These are phyloP conservation scores for Erysimum pusillum DNA, from an alignment of 441 rosid genomes.

Conservation along the genomic window DNA sequence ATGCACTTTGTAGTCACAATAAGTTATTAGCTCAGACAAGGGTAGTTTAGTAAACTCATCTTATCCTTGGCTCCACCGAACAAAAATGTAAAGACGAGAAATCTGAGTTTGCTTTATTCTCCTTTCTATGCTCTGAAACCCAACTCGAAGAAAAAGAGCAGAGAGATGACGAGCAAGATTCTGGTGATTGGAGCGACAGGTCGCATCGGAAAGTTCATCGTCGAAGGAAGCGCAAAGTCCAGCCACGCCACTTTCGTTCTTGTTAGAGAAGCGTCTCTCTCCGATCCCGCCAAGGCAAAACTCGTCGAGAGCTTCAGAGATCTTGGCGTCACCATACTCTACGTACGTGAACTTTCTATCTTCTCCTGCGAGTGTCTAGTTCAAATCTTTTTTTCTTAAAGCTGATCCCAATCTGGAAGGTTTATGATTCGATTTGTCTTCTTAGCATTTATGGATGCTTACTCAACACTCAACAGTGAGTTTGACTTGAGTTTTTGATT, in stretches of 20 bases:
- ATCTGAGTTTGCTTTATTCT: neutral
- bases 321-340: slow-evolving; percentile 55
- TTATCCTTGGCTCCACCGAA: neutral
- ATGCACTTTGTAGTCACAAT: no score
- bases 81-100: neutral
- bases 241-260: slow-evolving; percentile 62
- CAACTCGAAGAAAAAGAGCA: slow-evolving; percentile 33
- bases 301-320: slow-evolving; percentile 55
- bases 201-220: slow-evolving; percentile 56
- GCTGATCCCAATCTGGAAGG: neutral
- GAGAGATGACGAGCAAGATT: slow-evolving; percentile 54
- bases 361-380: neutral
- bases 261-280: slow-evolving; percentile 56
- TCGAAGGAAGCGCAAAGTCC: slow-evolving; percentile 57
- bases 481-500: neutral
- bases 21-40: neutral
- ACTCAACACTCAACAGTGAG: neutral
- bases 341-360: slow-evolving; percentile 43
- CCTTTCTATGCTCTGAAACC: neutral
- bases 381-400: neutral
- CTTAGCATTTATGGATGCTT: neutral
- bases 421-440: neutral
- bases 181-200: slow-evolving; percentile 69
- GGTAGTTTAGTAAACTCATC: neutral
- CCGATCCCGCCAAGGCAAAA: slow-evolving; percentile 55